phyloP scores from a whole-genome alignment of 768 basidiomycete species.

The Mrakia blollopis region DNA sequence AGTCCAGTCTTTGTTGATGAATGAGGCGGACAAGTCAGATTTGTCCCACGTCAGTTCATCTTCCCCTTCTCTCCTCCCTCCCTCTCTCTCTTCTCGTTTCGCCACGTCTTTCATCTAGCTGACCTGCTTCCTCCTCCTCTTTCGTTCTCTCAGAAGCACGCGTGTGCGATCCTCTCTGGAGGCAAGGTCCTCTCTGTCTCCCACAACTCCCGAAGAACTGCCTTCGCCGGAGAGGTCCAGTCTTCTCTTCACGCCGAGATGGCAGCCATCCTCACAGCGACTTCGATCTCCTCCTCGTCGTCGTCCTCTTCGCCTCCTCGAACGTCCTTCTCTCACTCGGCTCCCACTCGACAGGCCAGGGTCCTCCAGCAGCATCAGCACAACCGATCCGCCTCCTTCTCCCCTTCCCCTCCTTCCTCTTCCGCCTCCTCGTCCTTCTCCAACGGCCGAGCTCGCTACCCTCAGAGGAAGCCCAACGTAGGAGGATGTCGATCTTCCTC shows the following conservation, averaged over 20 bases:
- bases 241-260: constrained; percentile 24
- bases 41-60: neutral
- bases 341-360: constrained; percentile 1
- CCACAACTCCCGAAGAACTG: constrained; percentile 2
- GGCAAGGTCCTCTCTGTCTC: constrained; percentile 16
- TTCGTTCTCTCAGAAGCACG: neutral
- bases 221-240: constrained; percentile 19
- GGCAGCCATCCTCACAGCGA: constrained; percentile 6
- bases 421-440: neutral
- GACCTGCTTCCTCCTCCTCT: no score
- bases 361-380: neutral
- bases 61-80: no score
- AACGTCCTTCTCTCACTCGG: constrained; percentile 1
- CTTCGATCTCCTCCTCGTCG: neutral
- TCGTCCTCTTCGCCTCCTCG: neutral
- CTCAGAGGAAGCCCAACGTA: no score
- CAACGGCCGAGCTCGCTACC: neutral
- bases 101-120: neutral
- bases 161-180: constrained; percentile 3
- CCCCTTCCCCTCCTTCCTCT: neutral
- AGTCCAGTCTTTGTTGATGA: neutral
- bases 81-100: neutral
- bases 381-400: neutral
- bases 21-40: neutral
- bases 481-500: neutral